Evolutionary conservation across 345 rosid species (phyloP), one percentile per base, ranked within the genome.

Genomic region (Sapria himalayana): DNA sequence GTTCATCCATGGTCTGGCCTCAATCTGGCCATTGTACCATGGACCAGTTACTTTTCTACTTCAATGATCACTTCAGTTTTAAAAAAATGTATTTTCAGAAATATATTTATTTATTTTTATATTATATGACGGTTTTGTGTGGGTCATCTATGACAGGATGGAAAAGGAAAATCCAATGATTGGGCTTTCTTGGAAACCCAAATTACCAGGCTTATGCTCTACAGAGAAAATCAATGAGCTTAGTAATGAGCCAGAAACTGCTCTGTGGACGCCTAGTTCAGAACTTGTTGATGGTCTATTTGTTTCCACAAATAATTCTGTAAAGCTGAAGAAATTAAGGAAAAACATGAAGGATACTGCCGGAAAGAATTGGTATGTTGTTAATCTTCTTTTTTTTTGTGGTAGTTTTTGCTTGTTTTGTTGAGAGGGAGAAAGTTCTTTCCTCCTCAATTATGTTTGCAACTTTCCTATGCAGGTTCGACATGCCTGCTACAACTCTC

Each of bases 171-270:
- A 78, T 59, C 58, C 85, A n/a, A 39, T 66, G 52, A 76, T 81
- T 3, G 82, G 94, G 22, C 76, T 86, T 12, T 66, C 62, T 29
- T 86, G 94, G 94, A 66, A 78, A 54, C 98, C 98, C 17, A 72
- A 72, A 69, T 29, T 82, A 35, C 68, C 80, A 5, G 37, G 43
- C 39, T 49, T 68, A 6, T 40, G 66, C 15, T 22, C 46, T 24
- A 22, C 51, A 7, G 3, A 25, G 1, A 43, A 14, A 15, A 22
- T 49, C 17, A 42, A 16, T 2, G 38, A 60, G 0, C 39, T 33
- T 15, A 17, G 13, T 10, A 51, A 44, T 43, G 45, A 41, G 22
- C 29, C 44, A 0, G 56, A 63, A 52, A 60, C 34, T 14, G 47
- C 45, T 13, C 86, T 82, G 15, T 89, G 91, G 94, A 62, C 47